Base-by-base conservation (phyloP, 2,329 filamentous ascomycete genomes). In the Fusarium verrucosum region DNA sequence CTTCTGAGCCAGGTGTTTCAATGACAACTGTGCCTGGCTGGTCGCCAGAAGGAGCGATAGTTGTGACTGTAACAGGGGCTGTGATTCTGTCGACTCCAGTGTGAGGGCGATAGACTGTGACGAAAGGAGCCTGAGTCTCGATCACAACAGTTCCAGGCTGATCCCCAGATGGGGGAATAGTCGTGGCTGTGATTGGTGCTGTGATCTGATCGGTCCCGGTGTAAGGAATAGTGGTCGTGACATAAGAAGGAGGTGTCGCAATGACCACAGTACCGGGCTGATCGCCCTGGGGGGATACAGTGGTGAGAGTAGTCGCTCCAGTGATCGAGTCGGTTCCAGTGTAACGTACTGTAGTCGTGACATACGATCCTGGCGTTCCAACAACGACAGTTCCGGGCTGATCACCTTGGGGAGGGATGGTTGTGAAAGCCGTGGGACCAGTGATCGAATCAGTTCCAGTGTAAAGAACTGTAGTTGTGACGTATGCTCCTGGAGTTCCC, bases 1-100 rank as follows among this genome's bases (percentile, higher is more conserved):
- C 36, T 20, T 62, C 50, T 17, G 50, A 49, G 2, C 56, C 56
- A 7, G 62, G 61, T 2, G 62, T 65, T 45, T 66, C 62, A 5
- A 65, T 50, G 11, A 65, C 50, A 9, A 65, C 26, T 3, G 62
- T 66, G 20, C 62, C 62, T 7, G 62, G 62, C 45, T 65, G 41
- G 9, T 52, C 45, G 4, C 56, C 50, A 22, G 25, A 38, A 3
- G 62, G 62, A 7, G 50, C 41, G 16, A 65, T 62, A 7, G 61
- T 65, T 7, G 56, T 57, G 3, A 65, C 30, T 10, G 62, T 65
- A 7, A 62, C 14, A 6, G 62, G 50, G 2, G 56, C 45, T 4
- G 38, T 66, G 16, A 66, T 65, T 28, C 33, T 42, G 16, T 62
- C 41, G 1, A 23, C n/a, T 20, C 61, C 55, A n/a, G 36, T 51